Base-by-base conservation (phyloP, 2,329 filamentous ascomycete species). In the Cercospora berteroae region DNA sequence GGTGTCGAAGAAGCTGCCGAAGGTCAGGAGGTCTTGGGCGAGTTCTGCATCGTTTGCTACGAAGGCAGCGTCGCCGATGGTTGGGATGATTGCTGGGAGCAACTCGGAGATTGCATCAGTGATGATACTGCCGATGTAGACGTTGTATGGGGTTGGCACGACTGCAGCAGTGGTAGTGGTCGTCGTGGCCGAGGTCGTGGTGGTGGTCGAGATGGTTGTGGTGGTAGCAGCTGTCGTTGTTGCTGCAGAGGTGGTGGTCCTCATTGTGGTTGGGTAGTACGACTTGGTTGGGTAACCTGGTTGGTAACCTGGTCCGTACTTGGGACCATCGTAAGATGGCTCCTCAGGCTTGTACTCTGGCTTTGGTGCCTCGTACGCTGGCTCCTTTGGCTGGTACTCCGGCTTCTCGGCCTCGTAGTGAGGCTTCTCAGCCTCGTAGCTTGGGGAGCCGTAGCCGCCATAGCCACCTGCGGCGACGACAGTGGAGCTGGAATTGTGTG, bases 391-490 rank as follows among this genome's bases (percentile, higher is more conserved):
- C 23, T 29, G 20, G 52, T 56, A 56, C 20, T 29, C 9, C 9
- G 52, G 52, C 52, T 56, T 56, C 23, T 56, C 52, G 12, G 23
- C 52, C 23, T 56, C 52, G 52, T 57, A 57, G 29, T 31, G 27
- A 36, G 55, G 55, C 55, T 58, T 58, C 29, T 58, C 55, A 4
- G 55, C 55, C 29, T 58, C 55, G 55, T 58, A 58, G 55, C 12
- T 36, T 33, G 55, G 55, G 27, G 27, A 27, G 4, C 29, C 27
- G 6, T 58, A 58, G 27, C 55, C 55, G 18, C 27, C 55, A 36
- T 33, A 33, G 55, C 55, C 16, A 23, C 55, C 55, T 33, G 55
- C 55, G 18, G 55, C 55, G 55, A 58, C 55, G 55, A 58, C 55
- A 29, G 55, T 33, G 55, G 55, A 58, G 55, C 55, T 58, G 27